Evolutionary conservation across 108 stramenopile genomes (phyloP).

Genomic region (Skeletonema marinoi): DNA sequence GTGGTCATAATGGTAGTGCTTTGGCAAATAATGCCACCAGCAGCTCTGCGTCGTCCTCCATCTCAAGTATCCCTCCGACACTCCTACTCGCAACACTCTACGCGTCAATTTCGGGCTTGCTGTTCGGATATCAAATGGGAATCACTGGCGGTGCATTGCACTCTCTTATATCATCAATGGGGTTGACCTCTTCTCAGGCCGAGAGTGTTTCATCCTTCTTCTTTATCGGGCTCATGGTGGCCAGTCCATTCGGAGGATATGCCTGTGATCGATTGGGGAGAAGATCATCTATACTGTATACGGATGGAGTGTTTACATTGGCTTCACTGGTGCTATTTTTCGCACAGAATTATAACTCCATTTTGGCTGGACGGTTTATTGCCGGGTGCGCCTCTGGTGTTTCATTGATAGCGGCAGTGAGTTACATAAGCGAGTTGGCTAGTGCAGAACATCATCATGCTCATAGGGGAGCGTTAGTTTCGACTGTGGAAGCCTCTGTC

Average conservation of each 20-base stretch:
- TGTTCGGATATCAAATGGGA: constrained; percentile 50
- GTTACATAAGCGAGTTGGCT: constrained; percentile 43
- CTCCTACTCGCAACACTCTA: constrained; percentile 35
- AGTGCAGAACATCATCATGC: constrained; percentile 32
- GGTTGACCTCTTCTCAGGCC: constrained; percentile 33
- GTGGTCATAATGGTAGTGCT: background rate
- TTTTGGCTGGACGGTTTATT: constrained; percentile 40
- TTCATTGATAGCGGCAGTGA: constrained; percentile 37
- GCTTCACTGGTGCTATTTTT: constrained; percentile 24
- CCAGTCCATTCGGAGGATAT: constrained; percentile 38
- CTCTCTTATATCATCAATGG: constrained; percentile 44
- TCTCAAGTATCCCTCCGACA: constrained; percentile 14
- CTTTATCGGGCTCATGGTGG: constrained; percentile 48
- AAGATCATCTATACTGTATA: constrained; percentile 25
- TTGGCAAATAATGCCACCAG: background rate
- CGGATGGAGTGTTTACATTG: constrained; percentile 38
- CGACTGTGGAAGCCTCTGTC: constrained; percentile 41
- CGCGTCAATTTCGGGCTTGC: constrained; percentile 50
- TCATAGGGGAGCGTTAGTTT: constrained; percentile 49
- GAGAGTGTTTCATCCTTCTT: constrained; percentile 40
- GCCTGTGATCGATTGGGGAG: constrained; percentile 43
- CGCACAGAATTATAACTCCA: constrained; percentile 29
- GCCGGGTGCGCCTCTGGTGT: constrained; percentile 42
- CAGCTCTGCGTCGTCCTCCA: background rate
- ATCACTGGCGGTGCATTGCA: constrained; percentile 35